Evolutionary conservation across 768 basidiomycete species (phyloP), one percentile per base, ranked within the genome.

Genomic region (Kwoniella botswanensis): DNA sequence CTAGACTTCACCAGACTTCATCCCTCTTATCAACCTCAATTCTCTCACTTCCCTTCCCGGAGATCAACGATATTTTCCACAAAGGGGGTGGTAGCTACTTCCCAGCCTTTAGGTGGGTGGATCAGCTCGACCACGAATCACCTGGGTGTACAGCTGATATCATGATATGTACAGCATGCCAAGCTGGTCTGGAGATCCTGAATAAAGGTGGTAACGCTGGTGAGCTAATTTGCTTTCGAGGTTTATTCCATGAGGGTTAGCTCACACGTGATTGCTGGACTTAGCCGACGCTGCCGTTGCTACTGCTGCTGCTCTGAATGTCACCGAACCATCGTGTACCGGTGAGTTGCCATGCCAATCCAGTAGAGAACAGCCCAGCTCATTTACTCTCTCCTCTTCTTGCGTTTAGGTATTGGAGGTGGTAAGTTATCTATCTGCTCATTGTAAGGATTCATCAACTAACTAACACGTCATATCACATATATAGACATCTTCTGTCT

Each of bases 261-360:
- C 61, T 63, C 15, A 63, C 24, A 21, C 6, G 17, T 50, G 6
- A 53, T 54, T 17, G 26, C 63, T 9, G 24, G 26, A 22, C n/a
- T n/a, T 71, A 93, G 93, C 92, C 71, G 94, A 97, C 85, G 93
- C 94, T 35, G 95, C 97, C 7, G 94, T 98, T 18, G 97, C 97
- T 29, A 91, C 90, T 2, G 92, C 94, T 60, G 94, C 90, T 4
- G 95, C 94, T 17, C 83, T 99, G 76, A 98, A 97, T 82, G 90
- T 98, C 41, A 74, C 80, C 90, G 29, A 91, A 89, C 76, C 91
- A 85, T 94, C 93, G 81, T 95, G 95, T n/a, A 93, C 97, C 68
- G 94, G 94, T 78, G 93, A 93, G 93, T 91, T 76, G 24, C 58
- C 13, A 22, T 71, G 86, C 82, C 13, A 21, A 55, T 24, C 15